Conservation (phyloP, 768 basidiomycete species). For the Termitomyces sp. region DNA sequence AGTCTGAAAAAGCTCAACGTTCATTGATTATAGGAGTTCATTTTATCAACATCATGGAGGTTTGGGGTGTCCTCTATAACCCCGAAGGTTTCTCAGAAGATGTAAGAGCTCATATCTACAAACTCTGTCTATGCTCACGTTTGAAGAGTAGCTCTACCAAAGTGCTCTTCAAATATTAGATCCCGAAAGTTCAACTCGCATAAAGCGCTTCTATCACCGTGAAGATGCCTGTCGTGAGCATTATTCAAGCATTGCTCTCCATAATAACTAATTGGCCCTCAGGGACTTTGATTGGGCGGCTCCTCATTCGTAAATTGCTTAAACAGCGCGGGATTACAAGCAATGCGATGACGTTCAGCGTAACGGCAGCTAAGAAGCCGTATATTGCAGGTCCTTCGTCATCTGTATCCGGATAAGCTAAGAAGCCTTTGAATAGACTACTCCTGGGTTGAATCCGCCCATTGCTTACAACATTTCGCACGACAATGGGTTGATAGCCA, state of each 20-base stretch:
- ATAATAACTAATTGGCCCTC: slow-evolving; percentile 1
- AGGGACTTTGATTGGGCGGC: slow-evolving; percentile 79
- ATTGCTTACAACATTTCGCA: slow-evolving; percentile 82
- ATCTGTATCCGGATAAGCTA: background rate
- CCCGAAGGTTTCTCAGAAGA: slow-evolving; percentile 37
- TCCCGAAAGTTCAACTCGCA: slow-evolving; percentile 46
- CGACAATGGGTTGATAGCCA: slow-evolving; percentile 68
- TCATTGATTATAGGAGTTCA: too few relatives aligned
- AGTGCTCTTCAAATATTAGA: slow-evolving; percentile 58
- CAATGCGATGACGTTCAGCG: slow-evolving; percentile 45
- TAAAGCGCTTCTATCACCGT: slow-evolving; percentile 65
- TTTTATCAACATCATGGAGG: slow-evolving; percentile 30
- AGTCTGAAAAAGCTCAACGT: too few relatives aligned
- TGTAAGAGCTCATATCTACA: slow-evolving; percentile 21
- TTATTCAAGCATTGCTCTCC: background rate
- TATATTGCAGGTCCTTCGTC: slow-evolving; percentile 53
- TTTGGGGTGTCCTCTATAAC: slow-evolving; percentile 42
- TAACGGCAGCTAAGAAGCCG: slow-evolving; percentile 70
- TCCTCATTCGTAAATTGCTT: slow-evolving; percentile 65
- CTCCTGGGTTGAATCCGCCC: slow-evolving; percentile 42
- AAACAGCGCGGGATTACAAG: slow-evolving; percentile 50
- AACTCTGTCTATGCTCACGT: background rate
- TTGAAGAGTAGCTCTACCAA: slow-evolving; percentile 54
- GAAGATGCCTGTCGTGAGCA: slow-evolving; percentile 73
- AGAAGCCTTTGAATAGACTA: slow-evolving; percentile 30